A percentile compares a stretch with the other conserved stretches of the same genome.
Evolutionary conservation across 2,329 filamentous ascomycete species (phyloP).

Genomic region (Ceratocystis ficicola): DNA sequence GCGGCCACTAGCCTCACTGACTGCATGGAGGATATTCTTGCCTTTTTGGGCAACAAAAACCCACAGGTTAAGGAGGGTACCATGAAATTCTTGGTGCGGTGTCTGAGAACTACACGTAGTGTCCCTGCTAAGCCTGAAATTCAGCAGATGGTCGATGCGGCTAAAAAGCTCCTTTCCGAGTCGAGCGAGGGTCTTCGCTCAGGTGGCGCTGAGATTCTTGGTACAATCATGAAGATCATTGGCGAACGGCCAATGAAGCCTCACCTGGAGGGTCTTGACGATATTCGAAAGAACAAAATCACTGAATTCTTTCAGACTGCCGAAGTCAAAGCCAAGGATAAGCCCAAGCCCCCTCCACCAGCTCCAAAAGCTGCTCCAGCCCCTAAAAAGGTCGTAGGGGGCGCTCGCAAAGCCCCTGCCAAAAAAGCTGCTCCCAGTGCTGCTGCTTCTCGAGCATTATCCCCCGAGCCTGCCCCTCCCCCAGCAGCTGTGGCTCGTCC

Average conservation of each 20-base stretch:
- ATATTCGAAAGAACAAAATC: conserved; percentile 89
- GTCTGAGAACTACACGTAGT: conserved; percentile 67
- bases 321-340: conserved; percentile 42
- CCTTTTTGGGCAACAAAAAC: conserved; percentile 86
- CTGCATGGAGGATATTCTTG: conserved; percentile 77
- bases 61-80: conserved; percentile 95
- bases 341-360: conserved; percentile 68
- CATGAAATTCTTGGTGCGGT: conserved; percentile 83
- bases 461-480: conserved; percentile 30
- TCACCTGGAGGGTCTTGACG: conserved; percentile 81
- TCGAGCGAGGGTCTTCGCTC: conserved; percentile 75
- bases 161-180: conserved; percentile 82
- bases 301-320: conserved; percentile 73
- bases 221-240: conserved; percentile 97
- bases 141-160: conserved; percentile 70
- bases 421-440: conserved; percentile 36
- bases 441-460: conserved; percentile 28
- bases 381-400: conserved; percentile 39
- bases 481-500: conserved; percentile 39
- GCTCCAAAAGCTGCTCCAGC: conserved; percentile 38
- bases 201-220: conserved; percentile 81
- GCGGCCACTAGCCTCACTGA: conserved; percentile 60
- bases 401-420: conserved; percentile 29
- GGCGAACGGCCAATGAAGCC: conserved; percentile 92
- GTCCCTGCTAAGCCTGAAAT: conserved; percentile 78